phyloP scores from a whole-genome alignment of 1,284 basidiomycete species.

The Taiwanofungus camphoratus region DNA sequence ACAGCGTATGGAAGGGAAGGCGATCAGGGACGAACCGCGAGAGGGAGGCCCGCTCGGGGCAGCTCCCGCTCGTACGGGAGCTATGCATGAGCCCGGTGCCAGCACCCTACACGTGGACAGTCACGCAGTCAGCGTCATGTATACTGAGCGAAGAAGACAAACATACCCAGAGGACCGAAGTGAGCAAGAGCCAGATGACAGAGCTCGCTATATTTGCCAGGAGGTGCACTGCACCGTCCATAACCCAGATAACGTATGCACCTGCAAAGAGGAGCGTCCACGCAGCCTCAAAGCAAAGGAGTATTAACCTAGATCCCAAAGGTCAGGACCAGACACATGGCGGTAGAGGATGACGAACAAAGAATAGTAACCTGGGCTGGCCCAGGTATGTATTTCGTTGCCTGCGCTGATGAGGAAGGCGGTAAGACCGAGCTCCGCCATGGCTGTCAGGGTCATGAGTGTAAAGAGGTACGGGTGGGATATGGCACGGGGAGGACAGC shows the following conservation, averaged over 20 bases:
- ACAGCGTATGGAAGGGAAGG: conserved; percentile 6
- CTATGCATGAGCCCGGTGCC: conserved; percentile 61
- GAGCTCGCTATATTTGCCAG: conserved; percentile 72
- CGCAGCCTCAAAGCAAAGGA: conserved; percentile 59
- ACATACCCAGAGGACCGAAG: conserved; percentile 59
- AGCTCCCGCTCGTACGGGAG: conserved; percentile 52
- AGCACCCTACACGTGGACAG: conserved; percentile 45
- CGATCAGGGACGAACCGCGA: conserved; percentile 36
- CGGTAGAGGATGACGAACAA: conserved; percentile 40
- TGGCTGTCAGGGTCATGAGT: conserved; percentile 57
- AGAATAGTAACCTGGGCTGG: conserved; percentile 55
- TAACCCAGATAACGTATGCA: conserved; percentile 64
- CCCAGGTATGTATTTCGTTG: conserved; percentile 54
- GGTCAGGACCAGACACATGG: conserved; percentile 1
- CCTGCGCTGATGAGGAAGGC: conserved; percentile 64
- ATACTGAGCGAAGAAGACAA: neutral
- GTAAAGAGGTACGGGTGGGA: conserved; percentile 68
- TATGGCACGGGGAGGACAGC: conserved; percentile 35
- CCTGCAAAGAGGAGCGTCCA: conserved; percentile 69
- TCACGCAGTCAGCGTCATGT: neutral
- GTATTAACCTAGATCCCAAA: conserved; percentile 34
- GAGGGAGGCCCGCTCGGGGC: conserved; percentile 45
- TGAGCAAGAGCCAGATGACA: conserved; percentile 63
- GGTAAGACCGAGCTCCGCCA: conserved; percentile 66
- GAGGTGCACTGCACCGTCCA: conserved; percentile 57